Evolutionary conservation across 495 filamentous ascomycete species (phyloP).

Genomic region (Penicillium longicatenatum): DNA sequence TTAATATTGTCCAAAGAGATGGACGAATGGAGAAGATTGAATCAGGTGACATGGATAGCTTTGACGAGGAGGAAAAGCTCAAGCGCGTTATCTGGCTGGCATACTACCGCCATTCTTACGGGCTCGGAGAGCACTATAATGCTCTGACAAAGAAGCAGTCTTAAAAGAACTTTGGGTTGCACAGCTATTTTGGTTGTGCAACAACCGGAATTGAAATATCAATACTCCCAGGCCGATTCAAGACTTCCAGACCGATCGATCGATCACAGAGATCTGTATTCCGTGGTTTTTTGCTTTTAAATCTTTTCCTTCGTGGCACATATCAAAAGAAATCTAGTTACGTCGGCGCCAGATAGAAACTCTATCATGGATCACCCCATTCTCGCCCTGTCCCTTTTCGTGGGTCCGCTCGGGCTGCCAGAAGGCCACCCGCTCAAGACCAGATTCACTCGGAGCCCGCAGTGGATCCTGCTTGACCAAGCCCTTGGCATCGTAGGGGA

Average conservation of each 20-base stretch:
- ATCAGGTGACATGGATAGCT: constrained; percentile 44
- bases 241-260: not conserved
- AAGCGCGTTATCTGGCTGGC: constrained; percentile 75
- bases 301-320: not conserved
- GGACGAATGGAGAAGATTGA: constrained; percentile 76
- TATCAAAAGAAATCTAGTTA: constrained; percentile 19
- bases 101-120: constrained; percentile 91
- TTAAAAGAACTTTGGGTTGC: not conserved
- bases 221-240: not conserved
- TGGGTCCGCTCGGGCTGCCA: constrained; percentile 72
- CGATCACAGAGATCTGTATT: not conserved
- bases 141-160: constrained; percentile 56
- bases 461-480: constrained; percentile 48
- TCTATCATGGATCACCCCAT: constrained; percentile 38
- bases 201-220: not conserved
- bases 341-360: constrained; percentile 42
- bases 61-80: constrained; percentile 46
- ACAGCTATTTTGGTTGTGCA: not conserved
- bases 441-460: constrained; percentile 38
- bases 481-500: constrained; percentile 61
- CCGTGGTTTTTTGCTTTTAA: constrained; percentile 6
- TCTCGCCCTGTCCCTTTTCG: constrained; percentile 41
- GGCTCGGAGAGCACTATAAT: constrained; percentile 96
- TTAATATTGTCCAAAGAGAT: constrained; percentile 81
- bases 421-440: constrained; percentile 61